Evolutionary conservation across 768 basidiomycete genomes (phyloP).

Genomic region (Chalciporus pseudorubinellus): DNA sequence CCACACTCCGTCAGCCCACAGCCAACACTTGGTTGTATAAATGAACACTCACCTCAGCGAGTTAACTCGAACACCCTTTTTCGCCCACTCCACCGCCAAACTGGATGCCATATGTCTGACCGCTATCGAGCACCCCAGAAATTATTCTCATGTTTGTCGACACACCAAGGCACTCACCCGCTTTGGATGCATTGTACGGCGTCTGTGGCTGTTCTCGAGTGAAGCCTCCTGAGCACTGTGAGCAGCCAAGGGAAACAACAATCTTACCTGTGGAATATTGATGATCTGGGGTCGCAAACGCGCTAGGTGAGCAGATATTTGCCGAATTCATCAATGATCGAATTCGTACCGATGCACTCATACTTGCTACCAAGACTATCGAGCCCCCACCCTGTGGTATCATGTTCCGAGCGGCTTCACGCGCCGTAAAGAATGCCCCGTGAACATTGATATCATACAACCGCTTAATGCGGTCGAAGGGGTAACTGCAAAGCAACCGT

Average conservation of each 20-base stretch:
- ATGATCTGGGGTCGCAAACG: constrained; percentile 55
- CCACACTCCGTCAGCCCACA: constrained; percentile 8
- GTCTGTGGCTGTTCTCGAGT: constrained; percentile 64
- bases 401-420: constrained; percentile 93
- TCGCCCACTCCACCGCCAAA: constrained; percentile 95
- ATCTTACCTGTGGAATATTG: constrained; percentile 78
- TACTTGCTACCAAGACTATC: constrained; percentile 84
- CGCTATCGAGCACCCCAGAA: constrained; percentile 41
- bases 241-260: not conserved
- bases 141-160: not conserved
- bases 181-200: constrained; percentile 95
- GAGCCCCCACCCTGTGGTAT: constrained; percentile 75
- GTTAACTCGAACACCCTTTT: constrained; percentile 84
- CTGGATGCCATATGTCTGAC: constrained; percentile 93
- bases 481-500: constrained; percentile 55
- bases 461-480: constrained; percentile 77
- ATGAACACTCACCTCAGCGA: constrained; percentile 54
- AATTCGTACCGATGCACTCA: constrained; percentile 78
- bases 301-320: not conserved
- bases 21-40: not conserved
- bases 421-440: constrained; percentile 92
- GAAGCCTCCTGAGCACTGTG: not conserved
- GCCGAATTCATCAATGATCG: not conserved
- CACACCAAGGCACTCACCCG: constrained; percentile 45
- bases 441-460: constrained; percentile 94